Evolutionary conservation across 2,329 filamentous ascomycete genomes (phyloP).

Genomic region (Coniochaeta prunicola): DNA sequence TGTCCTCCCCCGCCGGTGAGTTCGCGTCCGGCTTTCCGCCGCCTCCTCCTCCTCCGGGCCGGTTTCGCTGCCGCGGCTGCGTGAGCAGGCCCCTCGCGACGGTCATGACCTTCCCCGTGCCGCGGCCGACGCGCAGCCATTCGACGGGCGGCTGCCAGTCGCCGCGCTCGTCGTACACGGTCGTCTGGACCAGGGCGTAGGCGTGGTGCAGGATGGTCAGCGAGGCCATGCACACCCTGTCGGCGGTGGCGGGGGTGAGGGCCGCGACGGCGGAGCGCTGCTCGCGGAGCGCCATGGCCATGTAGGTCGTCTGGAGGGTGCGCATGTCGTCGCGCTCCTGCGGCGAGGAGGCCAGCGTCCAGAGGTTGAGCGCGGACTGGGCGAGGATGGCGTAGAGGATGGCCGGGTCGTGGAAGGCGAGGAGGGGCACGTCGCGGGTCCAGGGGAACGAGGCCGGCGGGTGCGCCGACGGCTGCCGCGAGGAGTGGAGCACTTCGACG

Average conservation of each 20-base stretch:
- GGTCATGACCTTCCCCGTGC: constrained; percentile 23
- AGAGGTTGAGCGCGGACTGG: constrained; percentile 28
- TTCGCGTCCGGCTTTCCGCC: background rate
- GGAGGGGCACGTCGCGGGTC: constrained; percentile 22
- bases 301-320: constrained; percentile 26
- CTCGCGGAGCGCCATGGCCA: constrained; percentile 26
- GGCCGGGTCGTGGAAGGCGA: constrained; percentile 23
- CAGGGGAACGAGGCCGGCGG: constrained; percentile 16
- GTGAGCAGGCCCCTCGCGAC: constrained; percentile 16
- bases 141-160: constrained; percentile 31
- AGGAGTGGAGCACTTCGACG: constrained; percentile 8
- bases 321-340: constrained; percentile 11
- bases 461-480: background rate
- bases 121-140: constrained; percentile 27
- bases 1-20: background rate
- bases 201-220: constrained; percentile 27
- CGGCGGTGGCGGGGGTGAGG: constrained; percentile 20
- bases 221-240: constrained; percentile 26
- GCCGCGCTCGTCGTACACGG: constrained; percentile 12
- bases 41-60: too few relatives aligned
- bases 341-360: constrained; percentile 11
- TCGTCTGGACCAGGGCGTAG: constrained; percentile 27
- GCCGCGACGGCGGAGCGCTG: constrained; percentile 26
- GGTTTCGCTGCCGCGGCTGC: constrained; percentile 3
- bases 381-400: constrained; percentile 27